Conservation (phyloP, 139 green algal genomes). For the Chlorokybus atmophyticus region DNA sequence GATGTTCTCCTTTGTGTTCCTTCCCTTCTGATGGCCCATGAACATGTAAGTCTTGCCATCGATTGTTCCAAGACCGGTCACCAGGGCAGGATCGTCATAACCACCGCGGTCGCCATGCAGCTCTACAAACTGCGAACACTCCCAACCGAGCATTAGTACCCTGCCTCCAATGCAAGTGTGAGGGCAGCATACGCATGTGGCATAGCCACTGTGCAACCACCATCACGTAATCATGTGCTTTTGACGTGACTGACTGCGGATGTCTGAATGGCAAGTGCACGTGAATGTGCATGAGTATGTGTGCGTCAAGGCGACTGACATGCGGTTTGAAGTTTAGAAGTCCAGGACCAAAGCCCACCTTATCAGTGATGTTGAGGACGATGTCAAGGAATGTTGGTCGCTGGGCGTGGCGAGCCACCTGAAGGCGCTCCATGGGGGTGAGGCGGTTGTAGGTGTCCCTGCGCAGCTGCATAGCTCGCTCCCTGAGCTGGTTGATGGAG, state of each 20-base stretch:
- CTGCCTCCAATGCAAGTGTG: too few species aligned
- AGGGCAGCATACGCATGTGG: too few species aligned
- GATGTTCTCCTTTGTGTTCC: constrained; percentile 84
- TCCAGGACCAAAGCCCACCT: constrained; percentile 40
- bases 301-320: background rate
- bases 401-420: constrained; percentile 90
- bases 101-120: constrained; percentile 85
- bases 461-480: constrained; percentile 66
- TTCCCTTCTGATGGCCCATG: constrained; percentile 93
- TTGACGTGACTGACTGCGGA: too few species aligned
- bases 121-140: constrained; percentile 60
- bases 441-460: constrained; percentile 83
- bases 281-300: too few species aligned
- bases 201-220: too few species aligned
- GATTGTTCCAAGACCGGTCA: constrained; percentile 83
- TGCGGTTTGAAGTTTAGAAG: background rate
- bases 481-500: constrained; percentile 72
- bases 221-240: too few species aligned
- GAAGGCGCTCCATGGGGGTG: constrained; percentile 76
- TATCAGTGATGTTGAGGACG: constrained; percentile 90
- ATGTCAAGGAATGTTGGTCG: constrained; percentile 92
- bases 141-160: background rate
- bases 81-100: constrained; percentile 84
- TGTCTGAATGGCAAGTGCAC: too few species aligned
- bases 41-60: constrained; percentile 89